Percentiles rank a stretch among this genome's conserved stretches.
These are phyloP conservation scores for Anthoceros angustus DNA, from an alignment of 225 moss, liverwort and hornwort genomes.

Conservation along the genomic window DNA sequence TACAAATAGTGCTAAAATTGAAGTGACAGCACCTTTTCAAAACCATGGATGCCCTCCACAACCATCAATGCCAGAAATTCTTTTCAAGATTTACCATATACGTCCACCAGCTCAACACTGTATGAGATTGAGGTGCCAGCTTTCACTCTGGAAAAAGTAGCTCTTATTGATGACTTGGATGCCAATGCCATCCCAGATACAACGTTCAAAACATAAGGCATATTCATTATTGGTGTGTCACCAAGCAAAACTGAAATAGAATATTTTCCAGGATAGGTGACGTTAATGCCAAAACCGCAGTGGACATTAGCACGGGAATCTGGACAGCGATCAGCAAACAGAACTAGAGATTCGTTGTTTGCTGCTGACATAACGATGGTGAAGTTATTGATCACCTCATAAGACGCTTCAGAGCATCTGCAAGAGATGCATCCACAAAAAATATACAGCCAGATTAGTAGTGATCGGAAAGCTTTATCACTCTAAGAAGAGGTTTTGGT, in stretches of 20 bases:
- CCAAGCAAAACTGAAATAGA: neutral
- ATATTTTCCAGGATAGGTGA: neutral
- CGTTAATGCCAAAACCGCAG: neutral
- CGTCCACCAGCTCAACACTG: neutral
- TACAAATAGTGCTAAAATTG: neutral
- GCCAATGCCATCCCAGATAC: neutral
- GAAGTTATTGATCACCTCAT: neutral
- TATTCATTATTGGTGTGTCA: neutral
- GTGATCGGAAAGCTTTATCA: neutral
- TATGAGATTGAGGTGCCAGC: neutral
- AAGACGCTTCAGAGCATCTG: neutral
- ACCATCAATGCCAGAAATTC: neutral
- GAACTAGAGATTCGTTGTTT: neutral
- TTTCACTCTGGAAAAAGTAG: neutral
- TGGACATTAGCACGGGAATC: neutral
- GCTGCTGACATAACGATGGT: neutral
- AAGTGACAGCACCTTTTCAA: neutral
- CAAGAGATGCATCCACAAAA: neutral
- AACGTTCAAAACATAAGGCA: neutral
- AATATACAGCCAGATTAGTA: neutral
- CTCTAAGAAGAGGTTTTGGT: too few species aligned
- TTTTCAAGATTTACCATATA: neutral
- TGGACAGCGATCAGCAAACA: neutral
- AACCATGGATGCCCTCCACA: neutral
- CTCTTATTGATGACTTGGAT: neutral